These are phyloP conservation scores for Kodamaea kaohsiungensis DNA, from an alignment of 805 yeast genomes.

Conservation along the genomic window DNA sequence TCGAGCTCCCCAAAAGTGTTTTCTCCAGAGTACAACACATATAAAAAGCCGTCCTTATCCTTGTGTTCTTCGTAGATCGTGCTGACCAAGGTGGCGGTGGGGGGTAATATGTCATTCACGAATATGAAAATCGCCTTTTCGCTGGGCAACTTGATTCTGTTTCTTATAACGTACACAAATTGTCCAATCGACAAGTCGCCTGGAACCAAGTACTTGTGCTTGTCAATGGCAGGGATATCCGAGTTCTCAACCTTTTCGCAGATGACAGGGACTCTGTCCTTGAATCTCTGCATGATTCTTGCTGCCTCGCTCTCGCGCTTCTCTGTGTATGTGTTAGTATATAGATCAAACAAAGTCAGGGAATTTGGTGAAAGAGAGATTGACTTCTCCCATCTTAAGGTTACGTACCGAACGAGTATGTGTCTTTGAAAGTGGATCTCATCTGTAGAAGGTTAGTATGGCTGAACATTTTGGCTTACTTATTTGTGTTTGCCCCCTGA, in stretches of 20 bases:
- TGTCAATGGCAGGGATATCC: constrained; percentile 94
- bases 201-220: constrained; percentile 95
- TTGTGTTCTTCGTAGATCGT: constrained; percentile 94
- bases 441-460: constrained; percentile 32
- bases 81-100: constrained; percentile 96
- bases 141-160: constrained; percentile 91
- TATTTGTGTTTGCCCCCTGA: constrained; percentile 4
- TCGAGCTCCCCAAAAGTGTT: constrained; percentile 66
- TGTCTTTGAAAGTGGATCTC: constrained; percentile 95
- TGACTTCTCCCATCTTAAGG: not conserved
- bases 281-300: constrained; percentile 84
- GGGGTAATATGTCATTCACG: constrained; percentile 95
- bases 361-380: not conserved
- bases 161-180: constrained; percentile 95
- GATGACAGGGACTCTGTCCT: constrained; percentile 92
- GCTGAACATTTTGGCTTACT: not conserved
- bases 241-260: constrained; percentile 97
- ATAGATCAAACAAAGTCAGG: not conserved
- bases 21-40: constrained; percentile 95
- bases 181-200: constrained; percentile 96
- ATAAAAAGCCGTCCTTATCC: constrained; percentile 96
- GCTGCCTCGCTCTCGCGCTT: constrained; percentile 94
- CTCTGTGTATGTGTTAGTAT: constrained; percentile 43
- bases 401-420: constrained; percentile 85
- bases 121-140: constrained; percentile 98